Conservation (phyloP, 108 stramenopile genomes). For the Fistulifera pelliculosa region DNA sequence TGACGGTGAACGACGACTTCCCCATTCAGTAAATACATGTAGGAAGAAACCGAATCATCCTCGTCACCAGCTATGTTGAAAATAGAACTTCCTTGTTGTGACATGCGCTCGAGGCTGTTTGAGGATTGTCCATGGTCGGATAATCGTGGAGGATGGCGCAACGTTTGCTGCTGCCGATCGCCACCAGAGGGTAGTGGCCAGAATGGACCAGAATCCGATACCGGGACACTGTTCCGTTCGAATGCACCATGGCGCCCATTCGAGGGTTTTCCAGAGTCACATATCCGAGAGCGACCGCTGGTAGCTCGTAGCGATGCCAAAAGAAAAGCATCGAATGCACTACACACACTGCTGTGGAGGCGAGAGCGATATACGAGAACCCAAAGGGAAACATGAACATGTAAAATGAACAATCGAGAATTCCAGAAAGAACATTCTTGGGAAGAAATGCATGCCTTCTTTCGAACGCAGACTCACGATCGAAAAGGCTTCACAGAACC, state of each 20-base stretch:
- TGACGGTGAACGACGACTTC: constrained; percentile 34
- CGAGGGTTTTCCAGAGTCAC: constrained; percentile 56
- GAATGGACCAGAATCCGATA: not conserved
- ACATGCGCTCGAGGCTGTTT: not conserved
- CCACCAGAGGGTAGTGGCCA: not conserved
- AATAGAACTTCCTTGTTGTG: not conserved
- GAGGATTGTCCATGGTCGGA: not conserved
- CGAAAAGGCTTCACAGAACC: constrained; percentile 90
- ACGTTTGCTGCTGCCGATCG: not conserved
- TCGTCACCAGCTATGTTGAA: constrained; percentile 4
- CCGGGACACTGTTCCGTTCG: not conserved
- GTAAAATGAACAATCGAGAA: constrained; percentile 91
- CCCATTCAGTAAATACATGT: constrained; percentile 33
- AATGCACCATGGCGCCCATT: constrained; percentile 8
- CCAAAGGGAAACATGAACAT: constrained; percentile 89
- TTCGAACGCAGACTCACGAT: constrained; percentile 58
- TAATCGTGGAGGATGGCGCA: not conserved
- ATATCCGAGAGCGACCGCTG: constrained; percentile 57
- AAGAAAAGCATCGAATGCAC: constrained; percentile 86
- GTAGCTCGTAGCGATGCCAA: constrained; percentile 87
- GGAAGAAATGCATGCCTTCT: constrained; percentile 80
- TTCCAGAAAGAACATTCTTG: constrained; percentile 77
- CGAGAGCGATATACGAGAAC: constrained; percentile 77
- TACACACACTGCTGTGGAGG: constrained; percentile 60
- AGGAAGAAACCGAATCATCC: constrained; percentile 23